Evolutionary conservation across 2,329 filamentous ascomycete genomes (phyloP), one percentile per base, ranked within the genome.

Genomic region (Alternaria panax): DNA sequence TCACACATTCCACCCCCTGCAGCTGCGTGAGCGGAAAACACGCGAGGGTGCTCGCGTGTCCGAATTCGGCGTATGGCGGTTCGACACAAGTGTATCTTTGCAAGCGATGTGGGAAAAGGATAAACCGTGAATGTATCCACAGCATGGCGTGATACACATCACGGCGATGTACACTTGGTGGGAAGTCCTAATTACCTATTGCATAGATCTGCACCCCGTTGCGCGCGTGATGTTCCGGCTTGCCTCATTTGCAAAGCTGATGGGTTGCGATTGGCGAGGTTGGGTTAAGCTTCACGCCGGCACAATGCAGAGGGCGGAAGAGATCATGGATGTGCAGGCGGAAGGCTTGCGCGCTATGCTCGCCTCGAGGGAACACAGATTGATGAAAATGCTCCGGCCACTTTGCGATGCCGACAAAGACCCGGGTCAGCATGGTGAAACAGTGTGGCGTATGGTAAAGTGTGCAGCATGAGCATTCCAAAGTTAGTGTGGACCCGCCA

Each of bases 181-280:
- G 51, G 54, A 51, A 55, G 54, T 63, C 55, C 50, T 34, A 28
- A 53, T 60, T 57, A 43, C 38, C 58, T 48, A 46, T 63, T 59
- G 27, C 51, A 65, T 64, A 51, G 72, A 77, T 77, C 71, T 74
- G 70, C 75, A 73, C 66, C 51, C 69, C 72, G 70, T 76, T 76
- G 69, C 60, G 67, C 75, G 75, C 74, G 71, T 78, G 75, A 78
- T 59, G 28, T 59, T 51, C 56, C 60, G 57, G 64, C 47, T 67
- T 75, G 59, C 72, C 69, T 62, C 51, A 69, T 72, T 62, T 34
- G 71, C 51, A 54, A 52, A 56, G 65, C 45, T 52, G 51, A 50
- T 42, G 30, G 32, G 57, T 54, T 63, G 65, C 65, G 27, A 75
- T 73, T 75, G 71, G 71, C 54, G 59, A 59, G 45, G 41, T 59